These are phyloP conservation scores for Amauroascus niger DNA, from an alignment of 2,329 filamentous ascomycete species.

Conservation along the genomic window DNA sequence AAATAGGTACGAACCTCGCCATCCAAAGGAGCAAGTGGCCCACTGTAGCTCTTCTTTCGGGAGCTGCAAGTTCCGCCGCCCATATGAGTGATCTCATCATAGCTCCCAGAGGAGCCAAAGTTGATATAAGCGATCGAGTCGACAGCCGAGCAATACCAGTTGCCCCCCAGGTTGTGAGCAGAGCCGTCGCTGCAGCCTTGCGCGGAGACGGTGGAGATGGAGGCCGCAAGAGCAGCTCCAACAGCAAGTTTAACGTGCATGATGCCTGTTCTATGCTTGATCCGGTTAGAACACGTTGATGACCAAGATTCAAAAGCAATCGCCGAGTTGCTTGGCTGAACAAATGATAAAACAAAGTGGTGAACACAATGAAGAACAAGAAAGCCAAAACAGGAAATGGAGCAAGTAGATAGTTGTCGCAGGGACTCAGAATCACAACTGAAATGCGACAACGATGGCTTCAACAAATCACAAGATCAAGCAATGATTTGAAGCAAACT, in stretches of 20 bases:
- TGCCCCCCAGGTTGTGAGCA: constrained; percentile 39
- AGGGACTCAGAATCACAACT: too few species aligned
- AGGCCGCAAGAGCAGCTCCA: constrained; percentile 17
- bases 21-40: constrained; percentile 56
- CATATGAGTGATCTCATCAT: constrained; percentile 57
- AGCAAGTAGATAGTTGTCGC: too few species aligned
- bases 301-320: not conserved
- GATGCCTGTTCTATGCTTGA: not conserved
- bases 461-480: too few species aligned
- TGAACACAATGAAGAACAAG: too few species aligned
- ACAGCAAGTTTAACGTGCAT: constrained; percentile 16
- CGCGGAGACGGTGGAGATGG: constrained; percentile 17
- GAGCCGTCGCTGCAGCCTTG: constrained; percentile 17
- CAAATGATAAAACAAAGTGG: not conserved
- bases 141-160: constrained; percentile 58
- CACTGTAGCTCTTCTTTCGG: constrained; percentile 45
- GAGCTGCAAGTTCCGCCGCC: constrained; percentile 47
- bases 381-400: too few species aligned
- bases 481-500: not conserved
- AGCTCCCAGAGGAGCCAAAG: constrained; percentile 51
- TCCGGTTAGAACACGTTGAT: constrained; percentile 1
- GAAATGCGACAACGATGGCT: too few species aligned
- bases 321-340: too few species aligned
- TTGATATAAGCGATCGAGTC: constrained; percentile 58
- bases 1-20: constrained; percentile 53